Conservation (phyloP, 2,329 filamentous ascomycete species). For the Aspergillus costaricaensis region DNA sequence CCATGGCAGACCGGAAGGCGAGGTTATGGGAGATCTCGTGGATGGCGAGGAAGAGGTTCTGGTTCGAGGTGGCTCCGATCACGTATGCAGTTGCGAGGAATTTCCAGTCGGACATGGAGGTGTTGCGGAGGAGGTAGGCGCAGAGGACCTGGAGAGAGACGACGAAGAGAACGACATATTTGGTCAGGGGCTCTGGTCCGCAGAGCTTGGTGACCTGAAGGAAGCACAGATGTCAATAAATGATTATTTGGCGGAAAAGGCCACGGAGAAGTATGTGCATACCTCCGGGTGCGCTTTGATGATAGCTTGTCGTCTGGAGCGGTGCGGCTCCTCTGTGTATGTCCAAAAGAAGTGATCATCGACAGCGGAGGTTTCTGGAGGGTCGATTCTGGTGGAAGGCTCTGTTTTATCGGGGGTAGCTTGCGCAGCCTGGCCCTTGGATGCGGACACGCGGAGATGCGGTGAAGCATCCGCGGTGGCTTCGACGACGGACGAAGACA, state of each 20-base stretch:
- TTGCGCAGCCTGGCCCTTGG: conserved; percentile 26
- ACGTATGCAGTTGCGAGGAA: conserved; percentile 89
- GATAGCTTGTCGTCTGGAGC: conserved; percentile 85
- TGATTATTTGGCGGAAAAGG: conserved; percentile 6
- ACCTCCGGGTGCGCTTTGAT: conserved; percentile 98
- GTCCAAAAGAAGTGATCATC: conserved; percentile 90
- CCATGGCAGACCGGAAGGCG: conserved; percentile 77
- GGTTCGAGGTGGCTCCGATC: conserved; percentile 91
- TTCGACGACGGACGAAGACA: conserved; percentile 33
- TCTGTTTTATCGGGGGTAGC: conserved; percentile 19
- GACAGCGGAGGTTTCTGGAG: conserved; percentile 35
- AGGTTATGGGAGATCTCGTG: conserved; percentile 99
- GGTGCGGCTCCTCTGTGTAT: conserved; percentile 96
- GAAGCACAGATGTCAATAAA: conserved; percentile 12
- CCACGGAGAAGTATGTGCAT: conserved; percentile 21
- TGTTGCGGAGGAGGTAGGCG: conserved; percentile 75
- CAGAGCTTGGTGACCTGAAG: conserved; percentile 92
- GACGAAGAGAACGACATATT: conserved; percentile 84
- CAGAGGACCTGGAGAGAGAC: conserved; percentile 77
- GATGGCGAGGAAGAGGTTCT: conserved; percentile 97
- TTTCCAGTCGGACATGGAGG: conserved; percentile 75
- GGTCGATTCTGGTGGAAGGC: conserved; percentile 28
- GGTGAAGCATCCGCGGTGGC: conserved; percentile 29
- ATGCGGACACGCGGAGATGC: conserved; percentile 38
- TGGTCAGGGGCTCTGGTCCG: conserved; percentile 91